These are phyloP conservation scores for Plasmodium ovale DNA, from an alignment of 169 alveolate species.

Conservation along the genomic window DNA sequence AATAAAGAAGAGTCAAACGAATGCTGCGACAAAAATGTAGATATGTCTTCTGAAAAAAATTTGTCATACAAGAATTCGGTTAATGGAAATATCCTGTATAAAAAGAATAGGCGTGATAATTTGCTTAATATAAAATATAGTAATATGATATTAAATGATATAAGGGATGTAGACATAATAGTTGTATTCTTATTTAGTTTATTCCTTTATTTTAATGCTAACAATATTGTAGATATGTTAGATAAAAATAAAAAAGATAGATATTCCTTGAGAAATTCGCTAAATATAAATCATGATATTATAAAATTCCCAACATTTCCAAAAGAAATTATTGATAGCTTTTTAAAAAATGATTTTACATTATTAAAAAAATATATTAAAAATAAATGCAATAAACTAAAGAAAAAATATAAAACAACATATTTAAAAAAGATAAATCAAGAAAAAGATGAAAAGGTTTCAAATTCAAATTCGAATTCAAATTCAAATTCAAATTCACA, in stretches of 20 bases:
- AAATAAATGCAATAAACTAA: conserved; percentile 71
- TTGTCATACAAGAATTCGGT: background rate
- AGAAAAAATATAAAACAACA: conserved; percentile 39
- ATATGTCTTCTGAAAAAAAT: background rate
- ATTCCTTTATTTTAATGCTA: conserved; percentile 73
- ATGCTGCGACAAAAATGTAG: background rate
- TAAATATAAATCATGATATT: conserved; percentile 68
- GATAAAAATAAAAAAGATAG: conserved; percentile 59
- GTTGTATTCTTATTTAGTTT: conserved; percentile 62
- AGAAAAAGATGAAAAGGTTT: conserved; percentile 15
- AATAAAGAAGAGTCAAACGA: conserved; percentile 4
- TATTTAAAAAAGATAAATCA: conserved; percentile 13
- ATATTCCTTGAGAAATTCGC: conserved; percentile 34
- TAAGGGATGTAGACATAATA: conserved; percentile 61
- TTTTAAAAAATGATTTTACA: conserved; percentile 74
- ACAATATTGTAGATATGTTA: conserved; percentile 70
- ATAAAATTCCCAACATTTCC: conserved; percentile 75
- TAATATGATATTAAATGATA: conserved; percentile 65
- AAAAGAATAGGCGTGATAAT: conserved; percentile 36
- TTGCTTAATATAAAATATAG: conserved; percentile 53
- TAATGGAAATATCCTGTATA: conserved; percentile 12
- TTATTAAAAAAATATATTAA: conserved; percentile 68
- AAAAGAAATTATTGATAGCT: conserved; percentile 61
- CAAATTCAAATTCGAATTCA: too few relatives aligned
- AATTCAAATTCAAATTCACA: too few relatives aligned